Evolutionary conservation across 306 rosid species (phyloP), one percentile per base, ranked within the genome.

Genomic region (Spatholobus suberectus): DNA sequence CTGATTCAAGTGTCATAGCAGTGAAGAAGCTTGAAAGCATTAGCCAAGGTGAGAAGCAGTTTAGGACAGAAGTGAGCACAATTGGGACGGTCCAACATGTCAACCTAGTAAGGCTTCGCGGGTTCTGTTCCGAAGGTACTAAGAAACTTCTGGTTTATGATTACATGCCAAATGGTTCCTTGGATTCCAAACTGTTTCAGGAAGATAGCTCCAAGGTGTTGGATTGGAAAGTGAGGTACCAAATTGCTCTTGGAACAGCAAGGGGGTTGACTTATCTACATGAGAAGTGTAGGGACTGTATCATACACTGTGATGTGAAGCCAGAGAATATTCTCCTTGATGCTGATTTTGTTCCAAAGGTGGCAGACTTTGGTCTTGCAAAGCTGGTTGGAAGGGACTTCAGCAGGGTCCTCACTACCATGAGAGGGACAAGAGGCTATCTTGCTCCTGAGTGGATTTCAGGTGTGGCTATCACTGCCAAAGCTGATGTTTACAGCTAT

Each of bases 351-450:
- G 76, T 86, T 79, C 99, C 97, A 0, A 93, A 93, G 81, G 94
- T 95, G 1, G 98, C 98, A 10, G 97, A 95, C 54, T 95, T 95
- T 67, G 99, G 98, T 47, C 90, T 95, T 6, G 99, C 99, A 73
- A 95, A 95, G 81, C 90, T 93, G 11, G 89, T 95, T 32, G 98
- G 99, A 29, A 77, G 97, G 20, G 97, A 95, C 51, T 93, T 93
- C 83, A 93, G 98, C 79, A 80, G 97, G 47, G 99, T 95, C 67
- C 90, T 93, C 38, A 93, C 99, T 18, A 90, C 97, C 21, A 92
- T 93, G 90, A 90, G 99, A 93, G 98, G 99, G n/a, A 95, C 98
- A 27, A 88, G 95, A 81, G 98, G 98, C 1, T 95, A 95, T 55
- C 91, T 92, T 17, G 99, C 99, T 0, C 99, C 97, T 0, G 98